These are phyloP conservation scores for Penicillium arizonense DNA, from an alignment of 495 filamentous ascomycete species.

Conservation along the genomic window DNA sequence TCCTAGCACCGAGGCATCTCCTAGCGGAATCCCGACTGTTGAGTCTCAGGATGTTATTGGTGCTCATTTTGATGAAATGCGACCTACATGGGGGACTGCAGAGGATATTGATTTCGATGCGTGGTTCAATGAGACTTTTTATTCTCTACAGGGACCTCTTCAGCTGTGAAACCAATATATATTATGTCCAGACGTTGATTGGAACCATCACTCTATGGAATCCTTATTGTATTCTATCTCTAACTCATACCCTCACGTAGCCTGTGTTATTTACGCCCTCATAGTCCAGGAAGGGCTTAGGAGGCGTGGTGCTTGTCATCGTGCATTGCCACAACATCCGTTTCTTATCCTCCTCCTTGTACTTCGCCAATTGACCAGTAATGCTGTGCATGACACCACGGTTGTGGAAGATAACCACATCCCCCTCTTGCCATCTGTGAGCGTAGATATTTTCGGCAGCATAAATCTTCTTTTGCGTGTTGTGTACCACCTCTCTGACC, in stretches of 20 bases:
- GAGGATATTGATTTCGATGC: constrained; percentile 30
- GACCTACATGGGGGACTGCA: constrained; percentile 19
- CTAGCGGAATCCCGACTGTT: constrained; percentile 11
- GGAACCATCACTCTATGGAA: neutral
- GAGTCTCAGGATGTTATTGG: constrained; percentile 17
- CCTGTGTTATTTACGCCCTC: constrained; percentile 8
- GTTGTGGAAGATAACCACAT: constrained; percentile 18
- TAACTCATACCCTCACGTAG: neutral
- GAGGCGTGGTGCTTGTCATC: constrained; percentile 9
- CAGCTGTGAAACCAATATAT: neutral
- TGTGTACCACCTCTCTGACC: constrained; percentile 11
- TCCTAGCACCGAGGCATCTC: constrained; percentile 15
- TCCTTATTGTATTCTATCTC: neutral
- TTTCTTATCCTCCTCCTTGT: constrained; percentile 11
- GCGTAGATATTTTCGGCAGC: constrained; percentile 14
- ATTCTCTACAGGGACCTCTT: constrained; percentile 15
- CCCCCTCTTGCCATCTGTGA: constrained; percentile 12
- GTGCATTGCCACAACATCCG: constrained; percentile 12
- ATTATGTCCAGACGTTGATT: too few species aligned
- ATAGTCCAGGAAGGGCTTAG: constrained; percentile 8
- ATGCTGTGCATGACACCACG: constrained; percentile 17
- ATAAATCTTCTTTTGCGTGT: constrained; percentile 17
- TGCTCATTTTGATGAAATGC: constrained; percentile 20
- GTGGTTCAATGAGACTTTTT: constrained; percentile 31
- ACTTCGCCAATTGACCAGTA: constrained; percentile 10